Evolutionary conservation across 768 basidiomycete genomes (phyloP), one percentile per base, ranked within the genome.

Genomic region (Russula lepida): DNA sequence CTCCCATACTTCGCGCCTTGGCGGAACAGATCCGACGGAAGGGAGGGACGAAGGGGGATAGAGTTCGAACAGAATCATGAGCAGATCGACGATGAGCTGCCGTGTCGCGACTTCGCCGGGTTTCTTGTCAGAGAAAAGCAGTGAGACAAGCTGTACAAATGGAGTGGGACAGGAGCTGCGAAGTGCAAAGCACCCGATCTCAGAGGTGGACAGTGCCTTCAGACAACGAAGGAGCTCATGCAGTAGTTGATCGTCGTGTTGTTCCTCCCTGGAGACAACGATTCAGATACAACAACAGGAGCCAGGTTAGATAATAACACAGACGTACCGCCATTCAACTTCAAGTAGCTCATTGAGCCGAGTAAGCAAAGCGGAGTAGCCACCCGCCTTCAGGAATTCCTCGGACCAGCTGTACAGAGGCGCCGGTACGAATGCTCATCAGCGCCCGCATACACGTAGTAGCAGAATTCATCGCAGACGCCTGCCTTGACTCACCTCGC

Each of bases 111-210:
- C 79, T 41, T 99, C 97, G 47, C 97, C 97, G 0, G 97, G 97
- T 71, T 95, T 97, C 78, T 98, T 98, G 77, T 98, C 95, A 4
- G 94, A 95, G 73, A 92, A 98, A 2, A 98, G 78, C 17, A 98
- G 80, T 9, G 84, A 76, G 19, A 95, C 79, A 30, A 99, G 78
- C 64, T 95, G 89, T 4, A 80, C 78, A 71, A 92, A 98, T 1
- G 95, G 97, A 0, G 87, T 84, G 0, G 95, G 94, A 60, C 88
- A 88, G 32, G 86, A 88, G 67, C 84, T 86, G n/a, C 93, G 86
- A 12, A 99, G 81, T 5, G 97, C 93, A 55, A 85, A 84, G 69
- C 90, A 94, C 15, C 95, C 95, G 37, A 90, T 86, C 50, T 87
- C 80, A 8, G 91, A 93, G 0, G 95, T 95, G 0, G 91, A 86